Evolutionary conservation across 805 yeast genomes (phyloP).

Genomic region (Myxozyma sirexii): DNA sequence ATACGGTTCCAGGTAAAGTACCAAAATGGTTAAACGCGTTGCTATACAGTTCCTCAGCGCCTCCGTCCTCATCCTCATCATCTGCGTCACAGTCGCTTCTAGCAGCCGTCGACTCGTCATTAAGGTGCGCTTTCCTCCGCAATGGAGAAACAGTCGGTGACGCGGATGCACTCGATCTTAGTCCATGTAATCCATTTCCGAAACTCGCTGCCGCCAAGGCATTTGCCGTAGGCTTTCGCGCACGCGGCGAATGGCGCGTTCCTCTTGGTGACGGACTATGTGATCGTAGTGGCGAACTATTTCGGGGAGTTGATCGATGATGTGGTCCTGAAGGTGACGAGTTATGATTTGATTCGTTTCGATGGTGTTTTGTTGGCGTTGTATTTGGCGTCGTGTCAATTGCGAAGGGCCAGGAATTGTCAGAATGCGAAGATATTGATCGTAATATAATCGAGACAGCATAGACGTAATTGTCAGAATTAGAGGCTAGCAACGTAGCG

Average conservation of each 20-base stretch:
- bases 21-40: neutral
- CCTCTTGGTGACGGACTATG: slow-evolving; percentile 14
- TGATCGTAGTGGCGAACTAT: neutral
- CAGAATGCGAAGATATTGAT: slow-evolving; percentile 15
- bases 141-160: slow-evolving; percentile 2
- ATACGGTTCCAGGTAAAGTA: neutral
- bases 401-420: slow-evolving; percentile 25
- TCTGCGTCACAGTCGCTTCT: slow-evolving; percentile 20
- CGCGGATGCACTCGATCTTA: neutral
- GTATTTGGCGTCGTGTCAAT: slow-evolving; percentile 5
- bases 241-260: slow-evolving; percentile 11
- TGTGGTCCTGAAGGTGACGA: neutral
- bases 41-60: neutral
- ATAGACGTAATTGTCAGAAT: neutral
- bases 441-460: slow-evolving; percentile 5
- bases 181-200: neutral
- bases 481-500: slow-evolving; percentile 1
- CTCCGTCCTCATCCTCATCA: slow-evolving; percentile 18
- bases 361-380: slow-evolving; percentile 6
- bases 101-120: neutral
- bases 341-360: neutral
- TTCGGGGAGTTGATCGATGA: neutral
- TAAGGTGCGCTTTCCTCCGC: neutral
- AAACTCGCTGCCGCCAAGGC: neutral
- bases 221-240: slow-evolving; percentile 1